Evolutionary conservation across 1,284 basidiomycete genomes (phyloP).

Genomic region (Neotropicomus parvogracilis): DNA sequence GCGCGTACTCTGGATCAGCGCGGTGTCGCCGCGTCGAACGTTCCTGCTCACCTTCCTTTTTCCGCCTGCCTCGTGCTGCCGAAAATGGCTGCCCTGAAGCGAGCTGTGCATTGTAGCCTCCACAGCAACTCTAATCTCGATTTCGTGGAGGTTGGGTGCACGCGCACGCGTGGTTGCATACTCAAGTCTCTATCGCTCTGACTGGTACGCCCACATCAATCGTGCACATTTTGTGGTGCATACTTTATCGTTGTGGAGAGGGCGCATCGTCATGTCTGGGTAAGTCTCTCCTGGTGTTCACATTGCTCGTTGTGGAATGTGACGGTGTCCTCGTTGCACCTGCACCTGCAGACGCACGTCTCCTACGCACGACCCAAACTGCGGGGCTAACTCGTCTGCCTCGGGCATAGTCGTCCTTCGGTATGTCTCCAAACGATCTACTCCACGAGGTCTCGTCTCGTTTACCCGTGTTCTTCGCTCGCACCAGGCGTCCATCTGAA

Average conservation of each 20-base stretch:
- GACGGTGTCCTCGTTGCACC: background rate
- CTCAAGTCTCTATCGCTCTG: background rate
- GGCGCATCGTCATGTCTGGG: slow-evolving; percentile 6
- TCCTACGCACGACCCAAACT: too few relatives aligned
- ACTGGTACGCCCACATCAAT: too few relatives aligned
- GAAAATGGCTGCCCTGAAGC: background rate
- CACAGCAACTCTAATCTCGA: background rate
- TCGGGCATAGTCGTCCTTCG: background rate
- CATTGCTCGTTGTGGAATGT: too few relatives aligned
- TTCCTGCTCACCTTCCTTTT: background rate
- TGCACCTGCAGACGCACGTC: background rate
- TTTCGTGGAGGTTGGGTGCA: too few relatives aligned
- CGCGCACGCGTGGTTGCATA: too few relatives aligned
- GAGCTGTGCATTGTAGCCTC: background rate
- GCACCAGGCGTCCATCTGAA: slow-evolving; percentile 1
- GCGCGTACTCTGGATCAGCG: too few relatives aligned
- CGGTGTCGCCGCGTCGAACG: background rate
- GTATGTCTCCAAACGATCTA: background rate
- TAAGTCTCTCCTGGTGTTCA: background rate
- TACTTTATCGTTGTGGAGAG: too few relatives aligned
- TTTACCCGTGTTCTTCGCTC: too few relatives aligned
- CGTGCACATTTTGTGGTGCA: too few relatives aligned
- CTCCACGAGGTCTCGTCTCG: background rate
- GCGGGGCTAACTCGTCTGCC: background rate
- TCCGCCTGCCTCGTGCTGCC: background rate